phyloP scores from a whole-genome alignment of 176 grass and related monocot genomes.

The Miscanthus lutarioriparius region DNA sequence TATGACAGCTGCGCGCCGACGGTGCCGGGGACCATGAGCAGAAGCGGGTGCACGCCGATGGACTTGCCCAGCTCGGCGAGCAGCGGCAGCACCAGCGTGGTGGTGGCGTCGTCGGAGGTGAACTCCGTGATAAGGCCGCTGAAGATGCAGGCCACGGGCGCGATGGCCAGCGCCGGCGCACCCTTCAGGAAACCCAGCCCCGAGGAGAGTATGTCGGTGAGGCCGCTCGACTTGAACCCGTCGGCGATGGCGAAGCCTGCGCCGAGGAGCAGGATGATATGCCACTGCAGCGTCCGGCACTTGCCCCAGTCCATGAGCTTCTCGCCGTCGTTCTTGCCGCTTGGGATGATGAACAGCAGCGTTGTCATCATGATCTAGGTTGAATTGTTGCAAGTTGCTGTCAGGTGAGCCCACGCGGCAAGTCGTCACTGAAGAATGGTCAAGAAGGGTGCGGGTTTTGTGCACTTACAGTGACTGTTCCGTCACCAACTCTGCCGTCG shows the following conservation, averaged over 20 bases:
- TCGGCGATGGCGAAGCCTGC: constrained; percentile 86
- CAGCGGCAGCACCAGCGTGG: constrained; percentile 77
- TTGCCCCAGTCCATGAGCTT: constrained; percentile 96
- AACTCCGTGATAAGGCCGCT: constrained; percentile 71
- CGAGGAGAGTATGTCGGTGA: constrained; percentile 52
- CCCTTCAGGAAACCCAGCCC: constrained; percentile 52
- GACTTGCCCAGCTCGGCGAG: constrained; percentile 61
- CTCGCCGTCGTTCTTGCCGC: constrained; percentile 69
- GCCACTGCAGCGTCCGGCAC: constrained; percentile 85
- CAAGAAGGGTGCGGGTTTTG: background rate
- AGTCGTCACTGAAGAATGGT: background rate
- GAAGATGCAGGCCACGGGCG: constrained; percentile 54
- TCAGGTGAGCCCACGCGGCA: background rate
- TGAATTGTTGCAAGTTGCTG: background rate
- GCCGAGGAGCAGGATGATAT: constrained; percentile 85
- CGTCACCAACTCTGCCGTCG: constrained; percentile 69
- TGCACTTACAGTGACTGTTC: constrained; percentile 68
- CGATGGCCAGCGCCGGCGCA: constrained; percentile 51
- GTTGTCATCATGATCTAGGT: constrained; percentile 81
- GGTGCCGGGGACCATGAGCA: constrained; percentile 81
- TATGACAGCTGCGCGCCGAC: constrained; percentile 75
- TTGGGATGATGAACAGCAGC: constrained; percentile 86
- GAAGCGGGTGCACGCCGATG: constrained; percentile 61
- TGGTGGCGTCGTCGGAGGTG: constrained; percentile 71
- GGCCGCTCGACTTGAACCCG: constrained; percentile 64